Evolutionary conservation across 2,329 filamentous ascomycete genomes (phyloP), one percentile per base, ranked within the genome.

Genomic region (Parascedosporium putredinis): DNA sequence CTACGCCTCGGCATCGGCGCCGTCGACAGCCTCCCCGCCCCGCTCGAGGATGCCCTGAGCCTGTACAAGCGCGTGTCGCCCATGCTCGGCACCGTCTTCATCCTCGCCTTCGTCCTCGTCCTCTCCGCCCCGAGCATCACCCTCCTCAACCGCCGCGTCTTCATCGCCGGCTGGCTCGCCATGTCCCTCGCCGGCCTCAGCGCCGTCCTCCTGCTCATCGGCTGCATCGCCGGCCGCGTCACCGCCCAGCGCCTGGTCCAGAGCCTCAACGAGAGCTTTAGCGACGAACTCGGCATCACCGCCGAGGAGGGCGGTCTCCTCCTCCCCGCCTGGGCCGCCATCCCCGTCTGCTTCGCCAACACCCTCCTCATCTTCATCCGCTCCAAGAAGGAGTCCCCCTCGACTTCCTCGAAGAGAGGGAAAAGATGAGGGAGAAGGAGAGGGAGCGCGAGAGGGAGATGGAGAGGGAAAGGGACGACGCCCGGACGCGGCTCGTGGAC

Each of bases 11-110:
- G 57, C 24, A 44, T 50, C 47, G 60, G 60, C 18, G 52, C 58
- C 1, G 52, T 60, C 5, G 50, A 55, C 3, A 52, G 53, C 6
- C 55, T 52, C 0, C 55, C 59, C 1, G 27, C 47, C 1, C 50
- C 50, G 2, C 59, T 63, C 36, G 51, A 51, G 25, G 50, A 54
- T 8, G 54, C 64, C 6, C 55, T 65, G 1, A 47, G 55, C 16
- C 47, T 52, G 7, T 65, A 66, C 54, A 40, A 54, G 8, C 55
- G 53, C 14, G 52, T 56, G 1, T 61, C 60, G 18, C 57, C 53
- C 12, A 64, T 62, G 51, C 52, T 65, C 5, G 55, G 56, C 6
- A 56, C 55, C 24, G 57, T 54, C n/a, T 64, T 63, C 54, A 53
- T 67, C 46, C 25, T 62, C 25, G 54, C 56, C 1, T 55, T 58